Evolutionary conservation across 139 green algal genomes (phyloP), one percentile per base, ranked within the genome.

Genomic region (Asterochloris erici): DNA sequence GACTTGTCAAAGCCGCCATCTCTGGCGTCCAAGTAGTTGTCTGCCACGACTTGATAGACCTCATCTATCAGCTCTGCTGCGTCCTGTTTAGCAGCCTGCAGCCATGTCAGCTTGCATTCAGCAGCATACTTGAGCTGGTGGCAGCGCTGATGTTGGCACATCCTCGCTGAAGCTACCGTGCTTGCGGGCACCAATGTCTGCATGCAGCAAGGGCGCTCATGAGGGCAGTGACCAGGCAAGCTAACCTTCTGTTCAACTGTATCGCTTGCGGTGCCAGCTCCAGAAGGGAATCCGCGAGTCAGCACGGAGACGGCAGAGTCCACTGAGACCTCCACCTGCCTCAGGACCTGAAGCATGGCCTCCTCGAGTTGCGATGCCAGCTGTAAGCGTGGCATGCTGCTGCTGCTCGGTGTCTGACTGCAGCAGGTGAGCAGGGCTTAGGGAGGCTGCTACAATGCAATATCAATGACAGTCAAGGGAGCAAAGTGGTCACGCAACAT

Each of bases 21-120:
- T n/a, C 91, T 81, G 6, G 89, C 92, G 76, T 93, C 90, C 71
- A 87, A n/a, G 83, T 97, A 99, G 83, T 94, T 93, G 14, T 85
- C 70, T 74, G 94, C 88, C 9, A 99, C 92, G 23, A 97, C 88
- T 54, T 91, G 81, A 81, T 87, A 92, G 47, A 93, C 91, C 84
- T 96, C 91, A 63, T 89, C n/a, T n/a, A 95, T 68, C 68, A 87
- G 61, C 68, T 84, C 74, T 21, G 26, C 27, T 15, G 77, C 77
- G 23, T 26, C 69, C n/a, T 74, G 29, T 74, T 26, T 38, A 16
- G 68, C 76, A 70, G 61, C 76, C 23, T 80, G 66, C 66, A 71
- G 66, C 66, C 66, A 71, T 71, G 21, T 71, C 19, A 26, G 66
- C 17, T 24, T 71, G 17, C 66, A 71, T 24, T 26, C 19, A 71